Percentiles rank a stretch among this genome's conserved stretches.
Conservation (phyloP, 192 early-diverging fungal genomes). For the Backusella westeae region DNA sequence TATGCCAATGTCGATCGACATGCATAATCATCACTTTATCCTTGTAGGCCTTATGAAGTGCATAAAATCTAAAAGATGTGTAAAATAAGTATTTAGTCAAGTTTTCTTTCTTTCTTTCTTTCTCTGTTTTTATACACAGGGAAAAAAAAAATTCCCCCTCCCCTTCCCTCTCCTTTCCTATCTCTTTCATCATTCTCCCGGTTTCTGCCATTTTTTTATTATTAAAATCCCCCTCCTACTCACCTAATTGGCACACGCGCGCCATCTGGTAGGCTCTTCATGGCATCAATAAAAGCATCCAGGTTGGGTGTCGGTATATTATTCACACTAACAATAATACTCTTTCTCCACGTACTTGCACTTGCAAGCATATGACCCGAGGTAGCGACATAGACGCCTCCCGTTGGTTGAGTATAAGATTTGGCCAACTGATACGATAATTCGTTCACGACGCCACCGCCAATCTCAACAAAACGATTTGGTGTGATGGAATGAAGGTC, state of each 20-base stretch:
- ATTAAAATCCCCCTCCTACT: not conserved
- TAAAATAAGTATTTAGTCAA: not conserved
- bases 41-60: conserved; percentile 80
- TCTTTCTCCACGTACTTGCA: conserved; percentile 65
- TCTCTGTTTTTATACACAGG: too few relatives aligned
- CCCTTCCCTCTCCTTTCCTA: too few relatives aligned
- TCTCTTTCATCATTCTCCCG: not conserved
- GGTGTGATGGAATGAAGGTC: conserved; percentile 81
- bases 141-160: not conserved
- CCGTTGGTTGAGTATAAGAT: conserved; percentile 65
- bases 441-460: conserved; percentile 78
- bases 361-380: conserved; percentile 68
- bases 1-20: conserved; percentile 86
- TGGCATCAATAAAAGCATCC: conserved; percentile 63
- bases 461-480: conserved; percentile 80
- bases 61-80: conserved; percentile 54
- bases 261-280: conserved; percentile 62
- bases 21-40: conserved; percentile 82
- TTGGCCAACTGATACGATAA: conserved; percentile 76
- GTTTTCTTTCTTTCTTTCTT: too few relatives aligned
- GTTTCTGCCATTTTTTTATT: not conserved
- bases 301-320: conserved; percentile 64
- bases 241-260: conserved; percentile 52
- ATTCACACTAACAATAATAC: conserved; percentile 65
- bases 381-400: conserved; percentile 80